Evolutionary conservation across 1,284 basidiomycete species (phyloP), one percentile per base, ranked within the genome.

Genomic region (Phaffia rhodozyma): DNA sequence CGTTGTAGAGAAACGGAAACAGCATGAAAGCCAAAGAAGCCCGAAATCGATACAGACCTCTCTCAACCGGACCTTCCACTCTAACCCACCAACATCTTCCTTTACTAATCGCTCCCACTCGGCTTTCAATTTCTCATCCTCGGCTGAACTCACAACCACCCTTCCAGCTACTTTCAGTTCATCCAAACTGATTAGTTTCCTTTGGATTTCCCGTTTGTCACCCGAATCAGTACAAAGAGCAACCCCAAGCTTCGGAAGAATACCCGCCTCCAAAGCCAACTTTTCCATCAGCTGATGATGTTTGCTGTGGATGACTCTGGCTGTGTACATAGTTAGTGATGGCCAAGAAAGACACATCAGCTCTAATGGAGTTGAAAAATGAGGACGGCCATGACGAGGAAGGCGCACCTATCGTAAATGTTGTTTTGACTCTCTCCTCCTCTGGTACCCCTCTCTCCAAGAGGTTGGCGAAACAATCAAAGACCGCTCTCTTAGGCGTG

Each of bases 361-460:
- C 1, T 16, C 29, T 50, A n/a, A 32, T 30, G 18, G 2, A 29
- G 5, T 30, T 1, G 23, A 0, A 13, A 20, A 1, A 47, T 43
- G 38, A 34, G 32, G 38, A 43, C 38, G 16, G 38, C 16, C 38
- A 16, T 43, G 16, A 43, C 16, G n/a, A 32, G 50, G 13, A 21
- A n/a, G 27, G 9, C 48, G n/a, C 7, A 59, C 58, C 58, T 51
- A 59, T 51, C 48, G 52, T 51, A 51, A 59, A 59, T 5, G 34
- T 21, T n/a, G 58, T 51, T 23, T 32, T 50, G 16, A 59, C 50
- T 7, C 58, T 50, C 20, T 59, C 58, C 7, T 59, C 58, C 3
- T 51, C 58, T 29, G 38, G 38, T 2, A 43, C 38, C 2, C 38
- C 38, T 43, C 38, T 43, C 7, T 43, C 13, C 38, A 43, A 43